Evolutionary conservation across 2,329 filamentous ascomycete genomes (phyloP).

Genomic region (Apiospora saccharicola): DNA sequence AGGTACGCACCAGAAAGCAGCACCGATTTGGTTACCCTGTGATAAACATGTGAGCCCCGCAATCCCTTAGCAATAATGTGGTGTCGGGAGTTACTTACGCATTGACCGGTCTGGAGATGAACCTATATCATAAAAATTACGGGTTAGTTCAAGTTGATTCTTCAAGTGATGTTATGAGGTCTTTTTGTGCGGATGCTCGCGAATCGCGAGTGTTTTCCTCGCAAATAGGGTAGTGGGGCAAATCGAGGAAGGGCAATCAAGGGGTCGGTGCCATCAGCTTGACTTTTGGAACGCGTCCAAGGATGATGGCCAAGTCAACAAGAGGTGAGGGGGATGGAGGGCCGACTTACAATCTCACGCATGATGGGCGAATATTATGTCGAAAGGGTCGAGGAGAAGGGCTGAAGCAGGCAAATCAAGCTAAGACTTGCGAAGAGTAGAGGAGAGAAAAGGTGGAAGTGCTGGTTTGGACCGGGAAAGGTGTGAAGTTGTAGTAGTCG

Average conservation of each 20-base stretch:
- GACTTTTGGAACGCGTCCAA: slow-evolving; percentile 48
- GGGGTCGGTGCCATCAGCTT: slow-evolving; percentile 23
- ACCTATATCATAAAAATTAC: slow-evolving; percentile 70
- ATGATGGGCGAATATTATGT: slow-evolving; percentile 59
- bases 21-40: slow-evolving; percentile 99
- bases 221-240: slow-evolving; percentile 19
- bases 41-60: slow-evolving; percentile 42
- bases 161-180: slow-evolving; percentile 22
- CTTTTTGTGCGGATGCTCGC: not conserved
- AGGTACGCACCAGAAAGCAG: slow-evolving; percentile 90
- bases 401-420: slow-evolving; percentile 36
- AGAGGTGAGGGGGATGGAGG: slow-evolving; percentile 27
- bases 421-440: slow-evolving; percentile 25
- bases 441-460: slow-evolving; percentile 24
- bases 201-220: not conserved
- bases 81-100: slow-evolving; percentile 69
- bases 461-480: slow-evolving; percentile 21
- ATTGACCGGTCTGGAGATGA: slow-evolving; percentile 99
- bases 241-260: slow-evolving; percentile 17
- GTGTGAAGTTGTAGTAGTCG: slow-evolving; percentile 23
- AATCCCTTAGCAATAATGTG: slow-evolving; percentile 30
- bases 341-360: slow-evolving; percentile 74
- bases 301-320: slow-evolving; percentile 26
- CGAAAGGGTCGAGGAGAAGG: slow-evolving; percentile 34
- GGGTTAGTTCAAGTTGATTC: slow-evolving; percentile 56